Evolutionary conservation across 441 rosid species (phyloP).

Genomic region (Mallotus repandus): DNA sequence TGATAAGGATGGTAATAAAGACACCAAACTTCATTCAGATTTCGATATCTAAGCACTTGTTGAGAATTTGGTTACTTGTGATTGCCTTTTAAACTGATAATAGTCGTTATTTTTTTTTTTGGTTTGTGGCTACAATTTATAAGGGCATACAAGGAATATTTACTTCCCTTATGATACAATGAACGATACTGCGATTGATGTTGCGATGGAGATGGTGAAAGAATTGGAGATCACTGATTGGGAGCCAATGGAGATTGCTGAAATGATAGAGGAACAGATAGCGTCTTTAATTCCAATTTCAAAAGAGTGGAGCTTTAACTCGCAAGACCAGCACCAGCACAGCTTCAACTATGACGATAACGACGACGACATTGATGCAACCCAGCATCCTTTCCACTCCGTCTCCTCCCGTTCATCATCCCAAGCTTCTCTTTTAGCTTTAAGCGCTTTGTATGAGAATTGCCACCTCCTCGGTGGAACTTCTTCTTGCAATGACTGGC

Average conservation of each 20-base stretch:
- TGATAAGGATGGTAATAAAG: slow-evolving; percentile 53
- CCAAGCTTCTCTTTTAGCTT: slow-evolving; percentile 38
- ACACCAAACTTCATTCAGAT: too few relatives aligned
- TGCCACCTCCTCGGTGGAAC: slow-evolving; percentile 10
- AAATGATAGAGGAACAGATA: slow-evolving; percentile 80
- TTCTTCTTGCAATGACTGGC: slow-evolving; percentile 25
- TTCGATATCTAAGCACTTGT: background rate
- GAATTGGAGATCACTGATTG: slow-evolving; percentile 73
- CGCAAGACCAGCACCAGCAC: slow-evolving; percentile 30
- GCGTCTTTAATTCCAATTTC: slow-evolving; percentile 62
- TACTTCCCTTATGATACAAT: slow-evolving; percentile 71
- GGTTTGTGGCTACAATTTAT: slow-evolving; percentile 22
- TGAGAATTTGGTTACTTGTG: too few relatives aligned
- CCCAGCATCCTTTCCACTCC: slow-evolving; percentile 39
- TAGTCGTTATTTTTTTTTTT: background rate
- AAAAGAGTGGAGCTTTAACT: slow-evolving; percentile 34
- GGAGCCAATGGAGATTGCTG: slow-evolving; percentile 73
- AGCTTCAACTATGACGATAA: slow-evolving; percentile 38
- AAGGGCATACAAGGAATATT: slow-evolving; percentile 74
- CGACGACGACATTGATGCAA: slow-evolving; percentile 28
- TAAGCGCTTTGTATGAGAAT: slow-evolving; percentile 24
- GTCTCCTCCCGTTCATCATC: slow-evolving; percentile 54
- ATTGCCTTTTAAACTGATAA: background rate
- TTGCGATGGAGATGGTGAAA: slow-evolving; percentile 89
- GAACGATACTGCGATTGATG: slow-evolving; percentile 72